Percentiles rank a stretch among this genome's conserved stretches.
Conservation (phyloP, 2,329 filamentous ascomycete genomes). For the Xylaria sp. region DNA sequence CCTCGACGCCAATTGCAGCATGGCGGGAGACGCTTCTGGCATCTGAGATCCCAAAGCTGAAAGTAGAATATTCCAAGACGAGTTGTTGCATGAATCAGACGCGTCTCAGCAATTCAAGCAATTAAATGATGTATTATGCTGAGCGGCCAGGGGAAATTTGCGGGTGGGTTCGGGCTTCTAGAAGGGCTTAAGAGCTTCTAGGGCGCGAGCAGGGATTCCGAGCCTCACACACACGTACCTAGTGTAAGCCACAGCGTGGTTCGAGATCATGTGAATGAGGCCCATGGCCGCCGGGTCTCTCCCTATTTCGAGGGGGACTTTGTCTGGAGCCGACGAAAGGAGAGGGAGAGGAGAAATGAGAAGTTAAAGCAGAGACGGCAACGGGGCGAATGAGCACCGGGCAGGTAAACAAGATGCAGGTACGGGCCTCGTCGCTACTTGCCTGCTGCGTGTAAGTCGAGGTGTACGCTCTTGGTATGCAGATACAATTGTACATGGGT, state of each 20-base stretch:
- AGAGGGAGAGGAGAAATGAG: not conserved
- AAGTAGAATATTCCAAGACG: conserved; percentile 44
- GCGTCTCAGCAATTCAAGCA: conserved; percentile 58
- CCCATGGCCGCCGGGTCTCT: not conserved
- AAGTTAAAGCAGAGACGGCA: not conserved
- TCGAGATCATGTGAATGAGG: conserved; percentile 18
- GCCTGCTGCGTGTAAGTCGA: not conserved
- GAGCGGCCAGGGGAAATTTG: conserved; percentile 39
- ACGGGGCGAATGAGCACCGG: not conserved
- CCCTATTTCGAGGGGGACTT: not conserved
- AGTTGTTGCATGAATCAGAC: conserved; percentile 57
- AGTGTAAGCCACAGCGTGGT: conserved; percentile 34
- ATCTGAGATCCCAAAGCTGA: conserved; percentile 38
- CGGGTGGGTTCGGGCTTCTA: conserved; percentile 37
- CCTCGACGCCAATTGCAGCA: conserved; percentile 42
- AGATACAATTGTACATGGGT: not conserved
- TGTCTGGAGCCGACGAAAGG: not conserved
- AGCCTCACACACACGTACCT: conserved; percentile 30
- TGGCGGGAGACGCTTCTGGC: conserved; percentile 27
- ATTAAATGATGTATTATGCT: conserved; percentile 62
- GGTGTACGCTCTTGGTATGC: not conserved
- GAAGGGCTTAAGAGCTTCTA: conserved; percentile 36
- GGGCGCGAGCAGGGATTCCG: conserved; percentile 29
- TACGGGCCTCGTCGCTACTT: not conserved
- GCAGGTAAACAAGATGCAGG: not conserved